phyloP scores from a whole-genome alignment of 192 early-diverging fungal species.

The Phlyctochytrium planicorne region DNA sequence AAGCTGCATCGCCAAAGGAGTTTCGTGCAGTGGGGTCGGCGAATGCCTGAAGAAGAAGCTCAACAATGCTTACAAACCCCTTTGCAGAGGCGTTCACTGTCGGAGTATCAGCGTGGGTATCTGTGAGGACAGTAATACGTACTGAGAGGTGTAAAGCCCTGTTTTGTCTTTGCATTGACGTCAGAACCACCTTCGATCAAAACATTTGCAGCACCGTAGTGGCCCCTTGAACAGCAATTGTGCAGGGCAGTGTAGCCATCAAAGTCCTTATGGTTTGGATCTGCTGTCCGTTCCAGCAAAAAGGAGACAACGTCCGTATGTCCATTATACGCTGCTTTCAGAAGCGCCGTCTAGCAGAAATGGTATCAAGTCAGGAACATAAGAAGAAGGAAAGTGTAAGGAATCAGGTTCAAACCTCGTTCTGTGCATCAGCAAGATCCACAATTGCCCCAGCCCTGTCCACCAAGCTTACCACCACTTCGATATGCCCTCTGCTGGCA shows the following conservation, averaged over 20 bases:
- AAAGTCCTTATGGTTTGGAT: conserved; percentile 65
- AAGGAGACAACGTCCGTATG: conserved; percentile 57
- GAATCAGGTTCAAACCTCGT: conserved; percentile 51
- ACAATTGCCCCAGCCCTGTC: conserved; percentile 58
- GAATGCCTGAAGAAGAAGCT: conserved; percentile 56
- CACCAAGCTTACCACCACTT: conserved; percentile 14
- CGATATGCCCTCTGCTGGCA: conserved; percentile 8
- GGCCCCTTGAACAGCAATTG: conserved; percentile 68
- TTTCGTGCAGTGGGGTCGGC: conserved; percentile 68
- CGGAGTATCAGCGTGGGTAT: neutral
- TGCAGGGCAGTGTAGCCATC: conserved; percentile 84
- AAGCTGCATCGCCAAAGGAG: conserved; percentile 68
- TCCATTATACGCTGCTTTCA: conserved; percentile 72
- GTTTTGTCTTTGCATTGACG: conserved; percentile 60
- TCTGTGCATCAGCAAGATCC: conserved; percentile 63
- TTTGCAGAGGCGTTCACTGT: conserved; percentile 72
- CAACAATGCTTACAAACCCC: conserved; percentile 63
- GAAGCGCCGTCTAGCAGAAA: conserved; percentile 59
- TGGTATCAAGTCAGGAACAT: conserved; percentile 6
- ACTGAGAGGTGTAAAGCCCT: conserved; percentile 67
- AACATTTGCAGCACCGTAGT: conserved; percentile 52
- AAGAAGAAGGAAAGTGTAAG: neutral
- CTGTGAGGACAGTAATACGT: neutral
- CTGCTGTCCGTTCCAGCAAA: conserved; percentile 57
- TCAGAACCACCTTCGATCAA: conserved; percentile 59